Evolutionary conservation across 306 rosid genomes (phyloP).

Genomic region (Trifolium fragiferum): DNA sequence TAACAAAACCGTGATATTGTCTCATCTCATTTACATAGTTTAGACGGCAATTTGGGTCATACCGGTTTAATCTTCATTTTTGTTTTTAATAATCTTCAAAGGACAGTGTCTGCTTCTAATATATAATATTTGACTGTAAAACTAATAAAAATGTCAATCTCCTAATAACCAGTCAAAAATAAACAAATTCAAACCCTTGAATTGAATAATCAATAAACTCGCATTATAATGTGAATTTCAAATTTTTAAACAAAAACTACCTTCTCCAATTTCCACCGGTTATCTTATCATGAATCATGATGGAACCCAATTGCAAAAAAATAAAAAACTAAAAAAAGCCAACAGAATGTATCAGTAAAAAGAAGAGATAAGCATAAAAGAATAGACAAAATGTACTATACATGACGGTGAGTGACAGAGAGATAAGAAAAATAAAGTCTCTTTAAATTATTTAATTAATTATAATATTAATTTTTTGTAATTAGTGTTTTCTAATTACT

Average conservation of each 20-base stretch:
- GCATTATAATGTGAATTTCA: neutral
- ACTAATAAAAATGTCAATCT: neutral
- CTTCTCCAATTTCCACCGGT: neutral
- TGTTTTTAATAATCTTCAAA: neutral
- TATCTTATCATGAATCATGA: neutral
- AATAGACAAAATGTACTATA: constrained; percentile 14
- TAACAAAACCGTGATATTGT: constrained; percentile 7
- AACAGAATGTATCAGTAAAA: neutral
- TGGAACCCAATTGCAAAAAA: neutral
- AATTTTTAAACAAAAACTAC: neutral
- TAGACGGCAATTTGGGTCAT: neutral
- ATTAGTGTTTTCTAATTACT: neutral
- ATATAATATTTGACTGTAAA: neutral
- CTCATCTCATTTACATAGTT: neutral
- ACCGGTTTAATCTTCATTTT: neutral
- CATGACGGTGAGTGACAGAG: neutral
- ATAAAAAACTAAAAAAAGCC: neutral
- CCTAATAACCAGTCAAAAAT: neutral
- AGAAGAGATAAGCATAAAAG: neutral
- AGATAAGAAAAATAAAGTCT: neutral
- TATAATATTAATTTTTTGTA: neutral
- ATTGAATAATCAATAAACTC: neutral
- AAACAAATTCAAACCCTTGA: neutral
- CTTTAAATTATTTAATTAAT: neutral
- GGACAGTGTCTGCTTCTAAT: neutral